These are phyloP conservation scores for Coemansia sp. DNA, from an alignment of 192 early-diverging fungal species.

Conservation along the genomic window DNA sequence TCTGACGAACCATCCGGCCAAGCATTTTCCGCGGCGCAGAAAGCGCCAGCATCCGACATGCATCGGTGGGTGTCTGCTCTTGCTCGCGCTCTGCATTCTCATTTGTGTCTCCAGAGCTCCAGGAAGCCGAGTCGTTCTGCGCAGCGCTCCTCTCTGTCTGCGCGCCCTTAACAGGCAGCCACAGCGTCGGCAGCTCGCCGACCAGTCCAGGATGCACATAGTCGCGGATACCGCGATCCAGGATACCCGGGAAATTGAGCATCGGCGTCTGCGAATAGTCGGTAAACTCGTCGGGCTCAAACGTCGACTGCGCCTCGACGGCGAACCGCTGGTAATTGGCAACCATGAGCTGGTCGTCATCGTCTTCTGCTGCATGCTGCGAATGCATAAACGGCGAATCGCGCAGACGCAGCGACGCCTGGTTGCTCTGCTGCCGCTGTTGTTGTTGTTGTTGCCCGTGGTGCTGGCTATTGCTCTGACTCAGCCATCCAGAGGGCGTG, in stretches of 20 bases:
- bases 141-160: background rate
- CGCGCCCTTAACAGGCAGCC: constrained; percentile 58
- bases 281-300: constrained; percentile 51
- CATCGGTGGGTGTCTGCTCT: constrained; percentile 4
- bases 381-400: background rate
- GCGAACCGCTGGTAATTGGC: constrained; percentile 52
- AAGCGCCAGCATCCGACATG: background rate
- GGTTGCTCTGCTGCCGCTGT: background rate
- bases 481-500: background rate
- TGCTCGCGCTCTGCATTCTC: background rate
- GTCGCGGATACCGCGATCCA: constrained; percentile 68
- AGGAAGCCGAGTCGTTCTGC: background rate
- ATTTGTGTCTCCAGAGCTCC: background rate
- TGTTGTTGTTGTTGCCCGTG: too few relatives aligned
- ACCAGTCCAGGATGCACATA: constrained; percentile 66
- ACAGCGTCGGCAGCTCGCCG: constrained; percentile 67
- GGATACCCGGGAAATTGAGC: constrained; percentile 66
- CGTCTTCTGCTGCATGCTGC: constrained; percentile 6
- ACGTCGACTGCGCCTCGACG: constrained; percentile 42
- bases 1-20: background rate
- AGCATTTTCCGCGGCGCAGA: constrained; percentile 7
- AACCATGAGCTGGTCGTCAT: constrained; percentile 18
- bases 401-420: background rate
- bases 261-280: constrained; percentile 76
- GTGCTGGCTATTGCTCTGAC: background rate